Evolutionary conservation across 2,329 filamentous ascomycete species (phyloP).

Genomic region (Hypoxylon sp.): DNA sequence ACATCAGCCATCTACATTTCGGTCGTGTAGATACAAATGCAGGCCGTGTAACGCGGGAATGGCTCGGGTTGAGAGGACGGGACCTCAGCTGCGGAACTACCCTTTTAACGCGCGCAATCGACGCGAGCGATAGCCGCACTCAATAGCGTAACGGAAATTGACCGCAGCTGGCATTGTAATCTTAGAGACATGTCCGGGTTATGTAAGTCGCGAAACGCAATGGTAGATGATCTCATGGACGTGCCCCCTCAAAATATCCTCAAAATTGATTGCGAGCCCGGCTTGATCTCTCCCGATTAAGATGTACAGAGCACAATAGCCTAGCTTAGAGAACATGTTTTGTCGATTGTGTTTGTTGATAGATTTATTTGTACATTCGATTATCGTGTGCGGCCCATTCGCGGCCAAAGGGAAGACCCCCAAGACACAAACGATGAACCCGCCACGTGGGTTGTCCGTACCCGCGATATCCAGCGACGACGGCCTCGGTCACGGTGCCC

Average conservation of each 20-base stretch:
- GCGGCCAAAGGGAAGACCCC: background rate
- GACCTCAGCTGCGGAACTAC: slow-evolving; percentile 26
- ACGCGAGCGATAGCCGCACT: slow-evolving; percentile 13
- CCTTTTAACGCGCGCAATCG: slow-evolving; percentile 20
- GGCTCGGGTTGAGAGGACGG: slow-evolving; percentile 24
- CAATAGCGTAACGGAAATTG: slow-evolving; percentile 1
- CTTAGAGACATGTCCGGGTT: background rate
- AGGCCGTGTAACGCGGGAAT: slow-evolving; percentile 26
- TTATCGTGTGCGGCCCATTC: slow-evolving; percentile 1
- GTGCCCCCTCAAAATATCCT: background rate
- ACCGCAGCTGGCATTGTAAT: background rate
- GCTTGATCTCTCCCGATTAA: background rate
- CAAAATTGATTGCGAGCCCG: background rate
- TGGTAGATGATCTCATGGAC: background rate
- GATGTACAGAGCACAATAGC: background rate
- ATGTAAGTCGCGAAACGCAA: background rate
- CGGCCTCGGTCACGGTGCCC: background rate
- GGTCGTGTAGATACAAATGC: slow-evolving; percentile 21
- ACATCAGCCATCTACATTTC: slow-evolving; percentile 6
- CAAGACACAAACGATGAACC: background rate
- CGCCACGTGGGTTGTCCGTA: slow-evolving; percentile 8
- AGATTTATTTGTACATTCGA: background rate
- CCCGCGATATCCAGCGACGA: slow-evolving; percentile 1
- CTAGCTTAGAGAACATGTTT: background rate
- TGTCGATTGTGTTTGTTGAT: background rate